Conservation (phyloP, 2,329 filamentous ascomycete species). For the Amphichorda felina region DNA sequence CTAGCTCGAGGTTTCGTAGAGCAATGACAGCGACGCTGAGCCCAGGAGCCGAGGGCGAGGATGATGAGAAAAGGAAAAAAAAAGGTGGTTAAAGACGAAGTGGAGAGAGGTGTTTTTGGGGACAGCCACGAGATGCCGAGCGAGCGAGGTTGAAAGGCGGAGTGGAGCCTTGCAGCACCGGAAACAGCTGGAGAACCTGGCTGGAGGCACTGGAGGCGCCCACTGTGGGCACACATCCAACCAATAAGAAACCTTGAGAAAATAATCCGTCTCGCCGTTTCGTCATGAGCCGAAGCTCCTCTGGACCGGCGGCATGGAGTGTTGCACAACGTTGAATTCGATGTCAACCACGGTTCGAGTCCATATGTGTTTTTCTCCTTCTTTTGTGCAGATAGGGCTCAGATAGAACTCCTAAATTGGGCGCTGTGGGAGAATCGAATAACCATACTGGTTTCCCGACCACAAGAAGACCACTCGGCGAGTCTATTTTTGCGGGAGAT, state of each 20-base stretch:
- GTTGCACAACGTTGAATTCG: no score
- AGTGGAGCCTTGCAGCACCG: conserved; percentile 8
- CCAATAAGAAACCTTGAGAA: conserved; percentile 13
- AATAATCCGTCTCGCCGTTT: conserved; percentile 10
- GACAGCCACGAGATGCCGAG: conserved; percentile 4
- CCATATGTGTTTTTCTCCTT: no score
- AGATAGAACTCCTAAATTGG: no score
- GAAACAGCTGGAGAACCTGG: conserved; percentile 4
- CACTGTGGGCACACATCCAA: conserved; percentile 2
- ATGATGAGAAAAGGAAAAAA: conserved; percentile 16
- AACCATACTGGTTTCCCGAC: no score
- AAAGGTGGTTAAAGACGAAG: conserved; percentile 8
- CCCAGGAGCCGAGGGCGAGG: conserved; percentile 7
- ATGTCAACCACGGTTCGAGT: no score
- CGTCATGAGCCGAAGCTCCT: conserved; percentile 7
- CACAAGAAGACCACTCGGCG: no score
- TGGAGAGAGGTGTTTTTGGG: conserved; percentile 15
- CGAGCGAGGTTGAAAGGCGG: conserved; percentile 2
- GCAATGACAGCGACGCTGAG: conserved; percentile 1
- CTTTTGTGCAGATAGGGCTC: no score
- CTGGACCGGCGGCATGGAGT: conserved; percentile 5
- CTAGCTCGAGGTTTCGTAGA: conserved; percentile 10
- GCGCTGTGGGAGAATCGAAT: no score
- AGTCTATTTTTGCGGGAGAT: no score
- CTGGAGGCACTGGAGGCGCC: background rate